Conservation (phyloP, 352 stramenopile species). For the Phytophthora ohioensis region DNA sequence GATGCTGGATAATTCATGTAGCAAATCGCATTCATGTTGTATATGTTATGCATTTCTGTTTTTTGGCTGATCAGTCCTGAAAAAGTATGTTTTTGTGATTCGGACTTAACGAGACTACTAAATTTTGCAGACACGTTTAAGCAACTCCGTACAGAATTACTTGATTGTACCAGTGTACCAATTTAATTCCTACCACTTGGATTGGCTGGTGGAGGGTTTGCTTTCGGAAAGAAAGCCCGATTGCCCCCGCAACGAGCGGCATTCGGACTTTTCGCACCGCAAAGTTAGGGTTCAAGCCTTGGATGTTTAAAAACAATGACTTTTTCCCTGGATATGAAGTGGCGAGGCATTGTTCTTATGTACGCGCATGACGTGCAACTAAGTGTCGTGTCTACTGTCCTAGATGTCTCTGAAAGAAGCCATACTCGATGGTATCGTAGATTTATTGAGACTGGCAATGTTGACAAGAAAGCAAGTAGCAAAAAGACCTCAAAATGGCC, state of each 20-base stretch:
- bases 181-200: not conserved
- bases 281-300: not conserved
- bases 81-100: not conserved
- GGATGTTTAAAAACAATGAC: not conserved
- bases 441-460: conserved; percentile 14
- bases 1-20: no score
- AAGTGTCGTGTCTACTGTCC: not conserved
- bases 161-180: not conserved
- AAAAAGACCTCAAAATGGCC: conserved; percentile 13
- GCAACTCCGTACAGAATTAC: not conserved
- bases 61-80: not conserved
- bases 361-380: not conserved
- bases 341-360: not conserved
- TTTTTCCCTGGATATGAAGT: not conserved
- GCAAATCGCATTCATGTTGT: no score
- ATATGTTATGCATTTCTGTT: not conserved
- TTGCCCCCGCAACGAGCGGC: not conserved
- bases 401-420: conserved; percentile 11
- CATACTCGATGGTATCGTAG: conserved; percentile 7
- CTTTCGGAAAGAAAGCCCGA: not conserved
- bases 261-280: not conserved
- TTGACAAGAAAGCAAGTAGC: not conserved
- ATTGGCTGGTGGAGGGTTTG: not conserved
- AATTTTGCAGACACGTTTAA: not conserved
- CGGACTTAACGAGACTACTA: not conserved